Percentiles rank a stretch among this genome's conserved stretches.
These are phyloP conservation scores for Aphanocladium album DNA, from an alignment of 2,329 filamentous ascomycete genomes.

Conservation along the genomic window DNA sequence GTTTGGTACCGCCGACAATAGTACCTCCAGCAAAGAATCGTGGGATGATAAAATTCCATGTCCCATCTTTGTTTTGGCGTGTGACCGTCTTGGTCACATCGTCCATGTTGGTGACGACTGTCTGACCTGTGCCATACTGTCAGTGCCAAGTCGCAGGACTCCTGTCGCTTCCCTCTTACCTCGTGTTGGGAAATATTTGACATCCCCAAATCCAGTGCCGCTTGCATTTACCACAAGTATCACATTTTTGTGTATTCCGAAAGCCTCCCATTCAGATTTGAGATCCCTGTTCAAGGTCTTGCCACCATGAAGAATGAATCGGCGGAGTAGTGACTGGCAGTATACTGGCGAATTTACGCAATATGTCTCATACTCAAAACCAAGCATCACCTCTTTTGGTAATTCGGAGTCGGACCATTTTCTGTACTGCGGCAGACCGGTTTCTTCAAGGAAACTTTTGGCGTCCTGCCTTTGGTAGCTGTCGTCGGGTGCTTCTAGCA, in stretches of 20 bases:
- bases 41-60: slow-evolving; percentile 58
- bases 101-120: slow-evolving; percentile 32
- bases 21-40: slow-evolving; percentile 57
- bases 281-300: slow-evolving; percentile 24
- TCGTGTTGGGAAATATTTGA: slow-evolving; percentile 29
- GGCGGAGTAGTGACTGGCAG: slow-evolving; percentile 34
- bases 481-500: slow-evolving; percentile 40
- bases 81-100: slow-evolving; percentile 43
- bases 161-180: slow-evolving; percentile 15
- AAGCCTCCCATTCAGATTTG: slow-evolving; percentile 29
- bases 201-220: slow-evolving; percentile 29
- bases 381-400: slow-evolving; percentile 38
- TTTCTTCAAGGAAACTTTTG: slow-evolving; percentile 22
- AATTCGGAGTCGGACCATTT: slow-evolving; percentile 30
- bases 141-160: not conserved
- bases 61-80: slow-evolving; percentile 56
- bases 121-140: slow-evolving; percentile 27
- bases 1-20: slow-evolving; percentile 60
- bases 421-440: slow-evolving; percentile 24
- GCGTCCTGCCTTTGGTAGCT: slow-evolving; percentile 32
- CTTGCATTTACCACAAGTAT: slow-evolving; percentile 29
- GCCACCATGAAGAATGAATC: slow-evolving; percentile 27
- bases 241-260: slow-evolving; percentile 19
- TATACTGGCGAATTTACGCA: slow-evolving; percentile 53
- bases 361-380: slow-evolving; percentile 49